A percentile compares a stretch with the other conserved stretches of the same genome.
These are phyloP conservation scores for Spencermartinsiella europaea DNA, from an alignment of 805 yeast species.

Conservation along the genomic window DNA sequence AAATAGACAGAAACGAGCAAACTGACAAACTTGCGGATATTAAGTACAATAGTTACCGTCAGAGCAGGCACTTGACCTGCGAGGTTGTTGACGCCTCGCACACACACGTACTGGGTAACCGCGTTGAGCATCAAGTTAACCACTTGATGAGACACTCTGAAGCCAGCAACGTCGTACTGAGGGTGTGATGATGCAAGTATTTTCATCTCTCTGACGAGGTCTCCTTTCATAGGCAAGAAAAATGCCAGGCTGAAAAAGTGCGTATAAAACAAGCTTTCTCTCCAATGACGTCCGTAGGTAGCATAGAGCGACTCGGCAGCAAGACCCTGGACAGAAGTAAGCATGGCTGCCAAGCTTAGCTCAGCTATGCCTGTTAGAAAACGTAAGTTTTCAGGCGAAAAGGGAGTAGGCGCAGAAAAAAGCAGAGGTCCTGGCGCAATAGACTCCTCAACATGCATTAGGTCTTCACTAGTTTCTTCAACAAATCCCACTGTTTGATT, in stretches of 20 bases:
- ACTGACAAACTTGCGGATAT: conserved; percentile 58
- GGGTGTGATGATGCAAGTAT: background rate
- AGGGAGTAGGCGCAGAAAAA: background rate
- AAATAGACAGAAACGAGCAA: conserved; percentile 49
- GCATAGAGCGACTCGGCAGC: conserved; percentile 48
- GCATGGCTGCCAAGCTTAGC: conserved; percentile 43
- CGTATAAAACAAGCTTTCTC: conserved; percentile 57
- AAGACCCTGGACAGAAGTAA: conserved; percentile 55
- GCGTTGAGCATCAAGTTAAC: conserved; percentile 40
- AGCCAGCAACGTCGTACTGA: conserved; percentile 12
- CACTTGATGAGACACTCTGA: conserved; percentile 26
- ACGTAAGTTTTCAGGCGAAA: background rate
- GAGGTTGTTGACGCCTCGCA: conserved; percentile 60
- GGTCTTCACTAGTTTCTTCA: background rate
- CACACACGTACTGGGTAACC: conserved; percentile 55
- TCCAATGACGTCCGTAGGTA: conserved; percentile 53
- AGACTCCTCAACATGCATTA: background rate
- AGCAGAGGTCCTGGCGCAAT: background rate
- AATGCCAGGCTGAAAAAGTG: conserved; percentile 54
- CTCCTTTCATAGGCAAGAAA: conserved; percentile 37
- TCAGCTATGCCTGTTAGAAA: conserved; percentile 38
- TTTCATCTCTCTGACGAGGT: conserved; percentile 32
- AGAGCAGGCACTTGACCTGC: conserved; percentile 56
- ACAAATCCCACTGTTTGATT: conserved; percentile 6
- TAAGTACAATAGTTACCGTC: conserved; percentile 55